Evolutionary conservation across 225 moss, liverwort and hornwort genomes (phyloP), one percentile per base, ranked within the genome.

Genomic region (Bryoerythrophyllum caledonicum): DNA sequence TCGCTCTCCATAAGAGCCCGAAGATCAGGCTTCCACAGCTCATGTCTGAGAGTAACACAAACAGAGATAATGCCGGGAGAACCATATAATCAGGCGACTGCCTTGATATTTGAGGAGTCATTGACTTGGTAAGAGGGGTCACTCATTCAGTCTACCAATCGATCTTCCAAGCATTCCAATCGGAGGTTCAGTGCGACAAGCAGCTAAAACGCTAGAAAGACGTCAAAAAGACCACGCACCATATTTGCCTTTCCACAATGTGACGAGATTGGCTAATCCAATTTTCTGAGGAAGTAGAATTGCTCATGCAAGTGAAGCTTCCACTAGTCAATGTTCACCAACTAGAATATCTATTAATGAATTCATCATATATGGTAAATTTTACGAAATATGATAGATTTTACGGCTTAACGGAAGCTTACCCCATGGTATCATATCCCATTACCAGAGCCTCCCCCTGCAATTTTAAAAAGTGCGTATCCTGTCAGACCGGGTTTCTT

Each of bases 371-470:
- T 25, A 25, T 52, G 35, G 70, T 43, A 37, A 37, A 69, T 71
- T 72, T 63, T 71, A 19, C 54, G 26, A n/a, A n/a, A 65, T 25
- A 25, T 52, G 35, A 74, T 43, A 37, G 27, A 69, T 71, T 72
- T 63, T 71, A 19, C 54, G 26, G 67, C 40, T 38, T 46, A 55
- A 17, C 15, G 58, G 66, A 74, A 44, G 26, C 86, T 76, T 86
- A 94, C 95, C 97, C 97, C 95, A 99, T 99, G 40, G 88, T 82
- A 82, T 99, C 97, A 71, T 99, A 99, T 58, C 97, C 97, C 95
- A 99, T 99, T 37, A 99, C 97, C 80, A 99, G 80, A 72, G 91
- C 97, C 79, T 95, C 97, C 48, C 97, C 97, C 96, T 97, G 92
- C 88, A 88, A 74, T 51, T 17, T 53, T 14, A 72, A 38, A 4